Base-by-base conservation (phyloP, 2,329 filamentous ascomycete species). In the Beauveria scarabaeidicola region DNA sequence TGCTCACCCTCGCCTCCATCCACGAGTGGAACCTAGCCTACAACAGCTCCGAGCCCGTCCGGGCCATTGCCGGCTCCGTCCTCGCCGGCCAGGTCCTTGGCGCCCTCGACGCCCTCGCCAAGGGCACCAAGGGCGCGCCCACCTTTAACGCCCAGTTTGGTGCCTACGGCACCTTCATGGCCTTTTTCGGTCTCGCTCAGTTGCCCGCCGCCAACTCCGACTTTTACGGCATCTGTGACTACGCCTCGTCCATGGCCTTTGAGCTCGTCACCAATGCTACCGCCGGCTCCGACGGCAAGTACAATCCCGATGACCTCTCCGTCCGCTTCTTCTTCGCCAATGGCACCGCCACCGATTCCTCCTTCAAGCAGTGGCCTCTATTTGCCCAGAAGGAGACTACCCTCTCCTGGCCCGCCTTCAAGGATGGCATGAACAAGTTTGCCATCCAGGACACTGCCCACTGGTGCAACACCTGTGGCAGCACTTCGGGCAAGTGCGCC, bases 1-100 rank as follows among this genome's bases (percentile, higher is more conserved):
- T 94, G 60, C 80, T 82, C 66, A 81, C 81, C n/a, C 83, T 94
- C 36, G 91, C 92, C 65, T 85, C 92, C 70, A 76, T 78, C 61
- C 89, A 94, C 72, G 89, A 97, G 72, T 96, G 83, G 78, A 87
- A 86, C 68, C 84, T 94, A 15, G 90, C 90, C 57, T 95, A 88
- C 82, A 93, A 95, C 75, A 74, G 77, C 64, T 88, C 85, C 74
- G 89, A 92, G 67, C 76, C 81, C 48, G 77, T 81, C 65, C 81
- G 83, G 57, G 80, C 83, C 65, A 78, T 87, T 64, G 77, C 79
- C 3, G 84, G 82, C 63, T 73, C 78, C 60, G 81, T 83, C 25
- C 76, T 86, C 3, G 82, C 81, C 2, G 81, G 77, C 47, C 77
- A 84, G 69, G 72, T 85, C 62, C 64, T 85, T 48, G 70, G 75